These are phyloP conservation scores for Aspergillus haitiensis DNA, from an alignment of 495 filamentous ascomycete genomes.

Conservation along the genomic window DNA sequence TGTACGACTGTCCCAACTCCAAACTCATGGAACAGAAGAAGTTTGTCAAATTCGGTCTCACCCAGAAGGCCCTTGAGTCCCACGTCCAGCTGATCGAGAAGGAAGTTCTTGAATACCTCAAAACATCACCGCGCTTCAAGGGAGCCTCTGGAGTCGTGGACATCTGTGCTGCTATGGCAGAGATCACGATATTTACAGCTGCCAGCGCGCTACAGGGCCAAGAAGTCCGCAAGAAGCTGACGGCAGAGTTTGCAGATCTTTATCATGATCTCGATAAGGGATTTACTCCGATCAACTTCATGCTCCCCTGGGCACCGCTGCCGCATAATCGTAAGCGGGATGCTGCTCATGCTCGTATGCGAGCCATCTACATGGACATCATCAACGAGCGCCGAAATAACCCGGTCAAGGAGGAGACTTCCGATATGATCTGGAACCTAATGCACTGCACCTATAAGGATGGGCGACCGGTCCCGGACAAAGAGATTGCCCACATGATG, in stretches of 20 bases:
- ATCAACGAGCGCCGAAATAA: constrained; percentile 62
- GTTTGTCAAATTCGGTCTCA: constrained; percentile 87
- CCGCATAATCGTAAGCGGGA: constrained; percentile 81
- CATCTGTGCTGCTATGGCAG: constrained; percentile 68
- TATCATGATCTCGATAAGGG: constrained; percentile 85
- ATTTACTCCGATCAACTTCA: constrained; percentile 81
- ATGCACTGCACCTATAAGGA: constrained; percentile 80
- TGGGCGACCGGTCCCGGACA: constrained; percentile 67
- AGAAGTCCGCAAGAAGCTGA: constrained; percentile 73
- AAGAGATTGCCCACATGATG: constrained; percentile 88
- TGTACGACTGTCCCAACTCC: constrained; percentile 84
- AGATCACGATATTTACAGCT: constrained; percentile 85
- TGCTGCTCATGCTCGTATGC: constrained; percentile 69
- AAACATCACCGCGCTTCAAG: constrained; percentile 64
- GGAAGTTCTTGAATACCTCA: constrained; percentile 71
- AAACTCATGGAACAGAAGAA: constrained; percentile 86
- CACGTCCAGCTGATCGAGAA: constrained; percentile 78
- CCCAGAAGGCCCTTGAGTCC: constrained; percentile 69
- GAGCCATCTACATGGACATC: constrained; percentile 74
- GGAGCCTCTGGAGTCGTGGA: constrained; percentile 63
- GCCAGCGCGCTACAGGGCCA: constrained; percentile 77
- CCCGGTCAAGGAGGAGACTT: constrained; percentile 45
- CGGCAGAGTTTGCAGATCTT: constrained; percentile 63
- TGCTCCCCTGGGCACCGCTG: constrained; percentile 82
- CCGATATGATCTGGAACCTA: constrained; percentile 81